These are phyloP conservation scores for Tricholoma matsutake DNA, from an alignment of 768 basidiomycete genomes.

Conservation along the genomic window DNA sequence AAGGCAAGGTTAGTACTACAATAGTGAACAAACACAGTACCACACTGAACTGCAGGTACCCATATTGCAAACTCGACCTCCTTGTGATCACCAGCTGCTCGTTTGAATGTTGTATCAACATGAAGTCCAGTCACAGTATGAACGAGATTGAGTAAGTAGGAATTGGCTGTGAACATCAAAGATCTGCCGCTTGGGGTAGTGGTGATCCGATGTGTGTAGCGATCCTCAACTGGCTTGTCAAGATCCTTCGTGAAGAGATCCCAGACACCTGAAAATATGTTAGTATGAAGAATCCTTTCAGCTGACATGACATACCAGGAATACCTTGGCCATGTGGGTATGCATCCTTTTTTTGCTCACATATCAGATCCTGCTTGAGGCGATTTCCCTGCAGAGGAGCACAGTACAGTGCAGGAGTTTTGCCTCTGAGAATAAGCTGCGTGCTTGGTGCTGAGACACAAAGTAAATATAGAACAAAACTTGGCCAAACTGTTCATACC, in stretches of 20 bases:
- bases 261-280: conserved; percentile 7
- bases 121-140: conserved; percentile 11
- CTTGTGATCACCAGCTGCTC: conserved; percentile 8
- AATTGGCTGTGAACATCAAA: conserved; percentile 21
- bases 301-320: neutral
- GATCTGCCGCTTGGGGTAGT: conserved; percentile 7
- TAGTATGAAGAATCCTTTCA: conserved; percentile 1
- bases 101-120: conserved; percentile 17
- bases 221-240: conserved; percentile 23
- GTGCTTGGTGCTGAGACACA: conserved; percentile 7
- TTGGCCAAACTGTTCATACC: conserved; percentile 1
- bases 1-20: neutral
- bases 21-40: neutral
- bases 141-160: conserved; percentile 11
- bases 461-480: neutral
- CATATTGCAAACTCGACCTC: conserved; percentile 19
- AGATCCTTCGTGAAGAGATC: conserved; percentile 19
- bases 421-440: neutral
- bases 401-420: neutral
- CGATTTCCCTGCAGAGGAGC: conserved; percentile 3
- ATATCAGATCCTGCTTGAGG: neutral
- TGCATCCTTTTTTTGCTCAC: neutral
- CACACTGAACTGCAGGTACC: conserved; percentile 9
- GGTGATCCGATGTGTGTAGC: conserved; percentile 16
- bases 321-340: neutral